A percentile compares a stretch with the other conserved stretches of the same genome.
Conservation (phyloP, 371 early-diverging fungal species). For the Lichtheimia hyalospora region DNA sequence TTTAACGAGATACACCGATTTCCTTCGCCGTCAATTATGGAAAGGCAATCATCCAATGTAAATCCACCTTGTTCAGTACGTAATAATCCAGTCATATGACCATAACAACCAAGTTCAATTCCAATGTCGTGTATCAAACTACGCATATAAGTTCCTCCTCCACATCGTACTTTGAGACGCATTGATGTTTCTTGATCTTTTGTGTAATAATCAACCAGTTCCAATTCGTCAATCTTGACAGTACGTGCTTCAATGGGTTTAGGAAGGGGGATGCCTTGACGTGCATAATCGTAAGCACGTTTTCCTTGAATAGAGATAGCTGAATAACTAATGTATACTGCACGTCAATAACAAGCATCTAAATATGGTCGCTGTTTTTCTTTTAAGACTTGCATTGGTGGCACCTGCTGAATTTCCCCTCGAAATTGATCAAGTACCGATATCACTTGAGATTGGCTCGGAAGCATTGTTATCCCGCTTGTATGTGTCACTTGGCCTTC, state of each 20-base stretch:
- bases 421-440: slow-evolving; percentile 30
- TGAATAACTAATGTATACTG: slow-evolving; percentile 34
- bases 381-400: slow-evolving; percentile 43
- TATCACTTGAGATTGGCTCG: slow-evolving; percentile 21
- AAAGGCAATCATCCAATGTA: slow-evolving; percentile 15
- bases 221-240: slow-evolving; percentile 28
- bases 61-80: slow-evolving; percentile 43
- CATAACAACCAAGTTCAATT: slow-evolving; percentile 31
- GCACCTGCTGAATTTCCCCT: slow-evolving; percentile 41
- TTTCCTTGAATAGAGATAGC: slow-evolving; percentile 50
- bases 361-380: not conserved
- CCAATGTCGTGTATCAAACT: slow-evolving; percentile 50
- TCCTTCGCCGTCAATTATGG: slow-evolving; percentile 10
- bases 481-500: slow-evolving; percentile 31
- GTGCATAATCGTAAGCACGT: slow-evolving; percentile 52
- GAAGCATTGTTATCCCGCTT: slow-evolving; percentile 19
- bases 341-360: slow-evolving; percentile 7
- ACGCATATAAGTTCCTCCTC: slow-evolving; percentile 55
- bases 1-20: slow-evolving; percentile 1
- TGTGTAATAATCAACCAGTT: slow-evolving; percentile 16
- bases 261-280: slow-evolving; percentile 32
- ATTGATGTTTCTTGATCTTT: slow-evolving; percentile 9
- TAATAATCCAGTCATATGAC: slow-evolving; percentile 44
- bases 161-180: slow-evolving; percentile 31
- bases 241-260: slow-evolving; percentile 30